Conservation (phyloP, 2,329 filamentous ascomycete species). For the Phialemonium atrogriseum region DNA sequence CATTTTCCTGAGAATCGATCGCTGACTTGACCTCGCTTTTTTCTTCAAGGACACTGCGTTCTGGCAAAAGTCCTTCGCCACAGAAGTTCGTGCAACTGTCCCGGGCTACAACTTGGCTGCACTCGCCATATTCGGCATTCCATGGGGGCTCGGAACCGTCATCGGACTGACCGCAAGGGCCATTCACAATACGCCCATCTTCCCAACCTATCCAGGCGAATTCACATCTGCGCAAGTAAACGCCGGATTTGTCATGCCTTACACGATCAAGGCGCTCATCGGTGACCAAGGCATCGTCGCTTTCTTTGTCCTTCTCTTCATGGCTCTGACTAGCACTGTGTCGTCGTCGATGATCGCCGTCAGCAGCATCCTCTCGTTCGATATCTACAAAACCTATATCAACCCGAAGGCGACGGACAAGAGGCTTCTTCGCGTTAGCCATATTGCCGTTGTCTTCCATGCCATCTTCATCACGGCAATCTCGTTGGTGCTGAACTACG, state of each 20-base stretch:
- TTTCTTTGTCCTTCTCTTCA: constrained; percentile 39
- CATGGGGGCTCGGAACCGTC: constrained; percentile 37
- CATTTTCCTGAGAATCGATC: too few species aligned
- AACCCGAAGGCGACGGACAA: constrained; percentile 34
- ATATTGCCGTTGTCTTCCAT: constrained; percentile 37
- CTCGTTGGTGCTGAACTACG: constrained; percentile 37
- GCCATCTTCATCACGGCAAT: constrained; percentile 38
- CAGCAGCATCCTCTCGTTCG: constrained; percentile 39
- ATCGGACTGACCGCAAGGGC: constrained; percentile 35
- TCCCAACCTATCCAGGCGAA: constrained; percentile 30
- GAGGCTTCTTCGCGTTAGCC: constrained; percentile 32
- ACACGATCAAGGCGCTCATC: constrained; percentile 31
- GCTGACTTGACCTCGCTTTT: too few species aligned
- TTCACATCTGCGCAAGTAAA: constrained; percentile 31
- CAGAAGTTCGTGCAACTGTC: constrained; percentile 36
- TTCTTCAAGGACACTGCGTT: constrained; percentile 32
- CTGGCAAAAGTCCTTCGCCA: constrained; percentile 43
- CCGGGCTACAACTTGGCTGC: constrained; percentile 37
- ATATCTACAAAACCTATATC: constrained; percentile 42
- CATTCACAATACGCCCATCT: constrained; percentile 35
- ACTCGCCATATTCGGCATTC: constrained; percentile 35
- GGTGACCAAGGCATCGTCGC: constrained; percentile 31
- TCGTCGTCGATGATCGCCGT: constrained; percentile 43
- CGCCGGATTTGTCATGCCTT: constrained; percentile 38
- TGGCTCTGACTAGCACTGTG: constrained; percentile 41